Evolutionary conservation across 192 early-diverging fungal species (phyloP).

Genomic region (Coemansia sp.): DNA sequence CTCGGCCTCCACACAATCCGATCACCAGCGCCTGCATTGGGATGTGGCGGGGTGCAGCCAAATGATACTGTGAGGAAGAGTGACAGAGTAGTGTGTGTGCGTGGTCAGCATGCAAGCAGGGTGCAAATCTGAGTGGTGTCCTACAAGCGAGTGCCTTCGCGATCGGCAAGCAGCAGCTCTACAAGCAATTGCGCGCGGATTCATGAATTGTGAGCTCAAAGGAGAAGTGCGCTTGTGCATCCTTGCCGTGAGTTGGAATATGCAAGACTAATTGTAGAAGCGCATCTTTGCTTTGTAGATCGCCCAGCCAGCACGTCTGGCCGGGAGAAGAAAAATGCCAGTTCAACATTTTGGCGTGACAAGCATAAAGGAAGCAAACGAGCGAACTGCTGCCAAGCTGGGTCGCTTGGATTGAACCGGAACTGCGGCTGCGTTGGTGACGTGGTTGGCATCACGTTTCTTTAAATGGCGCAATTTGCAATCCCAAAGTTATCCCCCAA

Average conservation of each 20-base stretch:
- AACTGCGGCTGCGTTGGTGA: background rate
- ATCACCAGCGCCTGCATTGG: background rate
- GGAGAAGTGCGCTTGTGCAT: background rate
- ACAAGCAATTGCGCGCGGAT: background rate
- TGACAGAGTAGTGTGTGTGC: background rate
- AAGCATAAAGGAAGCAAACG: too few species aligned
- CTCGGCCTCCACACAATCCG: background rate
- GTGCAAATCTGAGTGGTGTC: slow-evolving; percentile 4
- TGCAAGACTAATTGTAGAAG: background rate
- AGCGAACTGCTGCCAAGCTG: background rate
- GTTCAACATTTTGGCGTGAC: background rate
- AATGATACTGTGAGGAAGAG: background rate
- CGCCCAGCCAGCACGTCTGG: too few species aligned
- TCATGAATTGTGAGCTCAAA: background rate
- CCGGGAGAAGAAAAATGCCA: too few species aligned
- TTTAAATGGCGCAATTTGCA: background rate
- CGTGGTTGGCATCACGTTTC: background rate
- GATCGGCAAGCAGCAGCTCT: background rate
- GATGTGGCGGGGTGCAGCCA: background rate
- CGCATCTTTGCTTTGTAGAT: background rate
- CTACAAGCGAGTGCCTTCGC: background rate
- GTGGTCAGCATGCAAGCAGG: background rate
- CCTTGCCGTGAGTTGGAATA: background rate
- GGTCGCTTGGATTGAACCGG: background rate
- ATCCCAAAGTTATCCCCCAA: background rate